Conservation (phyloP, 23 red algal genomes). For the Gracilaria gracilis region DNA sequence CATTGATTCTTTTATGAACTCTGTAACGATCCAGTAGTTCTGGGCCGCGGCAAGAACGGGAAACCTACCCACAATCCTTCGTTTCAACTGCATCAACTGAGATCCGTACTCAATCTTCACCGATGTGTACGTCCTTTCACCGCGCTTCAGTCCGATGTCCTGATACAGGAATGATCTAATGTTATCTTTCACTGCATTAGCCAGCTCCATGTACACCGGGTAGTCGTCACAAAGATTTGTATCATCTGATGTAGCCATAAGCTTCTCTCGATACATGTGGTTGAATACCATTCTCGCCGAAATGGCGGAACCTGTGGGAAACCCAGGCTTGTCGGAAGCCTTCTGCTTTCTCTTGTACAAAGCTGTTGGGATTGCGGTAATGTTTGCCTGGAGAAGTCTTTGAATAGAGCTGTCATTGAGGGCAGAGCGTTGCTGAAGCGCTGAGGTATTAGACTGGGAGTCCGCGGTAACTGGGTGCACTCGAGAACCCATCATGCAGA, state of each 20-base stretch:
- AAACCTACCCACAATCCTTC: neutral
- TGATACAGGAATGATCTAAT: conserved; percentile 10
- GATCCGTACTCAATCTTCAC: neutral
- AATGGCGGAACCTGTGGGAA: neutral
- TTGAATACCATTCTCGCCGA: neutral
- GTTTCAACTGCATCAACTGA: neutral
- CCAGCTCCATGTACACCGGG: neutral
- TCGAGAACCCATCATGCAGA: too few relatives aligned
- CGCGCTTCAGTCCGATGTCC: neutral
- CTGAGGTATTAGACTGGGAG: too few relatives aligned
- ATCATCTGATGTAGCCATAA: neutral
- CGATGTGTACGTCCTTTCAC: neutral
- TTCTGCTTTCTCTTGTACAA: neutral
- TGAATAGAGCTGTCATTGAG: neutral
- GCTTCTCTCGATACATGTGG: neutral
- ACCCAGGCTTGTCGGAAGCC: neutral
- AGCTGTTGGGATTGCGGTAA: neutral
- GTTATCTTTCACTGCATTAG: neutral
- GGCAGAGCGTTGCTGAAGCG: too few relatives aligned
- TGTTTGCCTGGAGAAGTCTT: neutral
- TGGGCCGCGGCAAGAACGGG: neutral
- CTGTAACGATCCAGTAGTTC: neutral
- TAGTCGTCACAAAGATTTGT: neutral
- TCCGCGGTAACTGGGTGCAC: too few relatives aligned
- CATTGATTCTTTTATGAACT: conserved; percentile 6